phyloP scores from a whole-genome alignment of 257 asterid species.

The Asclepias syriaca region DNA sequence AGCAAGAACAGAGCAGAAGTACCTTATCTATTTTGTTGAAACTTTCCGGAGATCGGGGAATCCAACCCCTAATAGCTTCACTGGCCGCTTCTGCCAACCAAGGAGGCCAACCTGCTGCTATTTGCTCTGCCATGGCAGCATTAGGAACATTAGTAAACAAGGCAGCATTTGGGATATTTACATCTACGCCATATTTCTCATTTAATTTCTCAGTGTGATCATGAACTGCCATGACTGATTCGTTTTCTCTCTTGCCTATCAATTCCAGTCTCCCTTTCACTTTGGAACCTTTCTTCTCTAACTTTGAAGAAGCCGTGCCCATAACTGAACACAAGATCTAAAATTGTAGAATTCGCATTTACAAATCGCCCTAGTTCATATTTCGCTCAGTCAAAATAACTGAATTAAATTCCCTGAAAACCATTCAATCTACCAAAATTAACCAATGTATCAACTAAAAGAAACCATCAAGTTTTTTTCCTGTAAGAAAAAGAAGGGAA shows the following conservation, averaged over 20 bases:
- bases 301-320: constrained; percentile 2
- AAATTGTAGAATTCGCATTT: background rate
- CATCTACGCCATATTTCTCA: background rate
- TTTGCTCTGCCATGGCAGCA: constrained; percentile 41
- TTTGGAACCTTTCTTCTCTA: background rate
- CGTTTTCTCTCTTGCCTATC: background rate
- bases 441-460: background rate
- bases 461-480: background rate
- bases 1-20: background rate
- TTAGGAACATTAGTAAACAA: constrained; percentile 8
- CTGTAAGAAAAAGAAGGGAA: background rate
- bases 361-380: background rate
- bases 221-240: background rate
- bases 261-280: background rate
- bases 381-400: too few relatives aligned
- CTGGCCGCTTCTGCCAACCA: constrained; percentile 60
- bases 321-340: background rate
- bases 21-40: constrained; percentile 59
- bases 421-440: background rate
- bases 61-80: constrained; percentile 63
- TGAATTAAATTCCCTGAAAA: background rate
- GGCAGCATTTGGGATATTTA: background rate
- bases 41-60: constrained; percentile 48
- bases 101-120: constrained; percentile 67
- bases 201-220: background rate